These are phyloP conservation scores for Metschnikowia chrysomelidarum DNA, from an alignment of 805 yeast species.

Conservation along the genomic window DNA sequence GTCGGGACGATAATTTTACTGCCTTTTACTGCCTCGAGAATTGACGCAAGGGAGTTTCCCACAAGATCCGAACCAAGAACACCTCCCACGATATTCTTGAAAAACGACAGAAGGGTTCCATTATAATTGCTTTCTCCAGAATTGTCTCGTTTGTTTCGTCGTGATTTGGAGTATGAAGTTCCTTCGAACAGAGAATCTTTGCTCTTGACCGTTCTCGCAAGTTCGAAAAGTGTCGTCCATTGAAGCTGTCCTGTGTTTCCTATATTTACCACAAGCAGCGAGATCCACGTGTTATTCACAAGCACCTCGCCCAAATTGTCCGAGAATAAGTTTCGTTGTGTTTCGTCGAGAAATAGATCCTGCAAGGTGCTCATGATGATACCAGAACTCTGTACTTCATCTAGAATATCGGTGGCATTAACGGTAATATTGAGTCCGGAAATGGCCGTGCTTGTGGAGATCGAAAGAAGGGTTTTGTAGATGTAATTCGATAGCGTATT, in stretches of 20 bases:
- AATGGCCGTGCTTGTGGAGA: conserved; percentile 13
- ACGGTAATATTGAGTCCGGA: conserved; percentile 21
- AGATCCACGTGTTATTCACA: conserved; percentile 29
- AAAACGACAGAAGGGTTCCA: conserved; percentile 34
- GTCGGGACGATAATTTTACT: conserved; percentile 31
- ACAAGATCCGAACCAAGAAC: conserved; percentile 24
- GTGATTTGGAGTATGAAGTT: conserved; percentile 8
- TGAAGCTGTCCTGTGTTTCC: conserved; percentile 33
- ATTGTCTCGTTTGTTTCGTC: conserved; percentile 6
- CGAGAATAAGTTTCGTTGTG: conserved; percentile 27
- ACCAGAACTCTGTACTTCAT: conserved; percentile 25
- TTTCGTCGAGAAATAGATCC: conserved; percentile 29
- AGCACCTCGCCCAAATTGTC: conserved; percentile 27
- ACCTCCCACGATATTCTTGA: conserved; percentile 29
- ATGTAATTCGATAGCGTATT: conserved; percentile 26
- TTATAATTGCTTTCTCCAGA: conserved; percentile 15
- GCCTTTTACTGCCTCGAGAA: conserved; percentile 31
- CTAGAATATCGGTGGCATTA: conserved; percentile 24
- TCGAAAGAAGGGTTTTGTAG: conserved; percentile 13
- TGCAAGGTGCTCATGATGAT: conserved; percentile 25
- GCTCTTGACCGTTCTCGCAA: conserved; percentile 27
- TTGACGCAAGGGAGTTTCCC: conserved; percentile 20
- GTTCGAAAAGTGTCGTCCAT: conserved; percentile 29
- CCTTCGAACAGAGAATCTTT: conserved; percentile 26
- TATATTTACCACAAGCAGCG: conserved; percentile 28